Evolutionary conservation across 2,329 filamentous ascomycete genomes (phyloP).

Genomic region (Colletotrichum salicis): DNA sequence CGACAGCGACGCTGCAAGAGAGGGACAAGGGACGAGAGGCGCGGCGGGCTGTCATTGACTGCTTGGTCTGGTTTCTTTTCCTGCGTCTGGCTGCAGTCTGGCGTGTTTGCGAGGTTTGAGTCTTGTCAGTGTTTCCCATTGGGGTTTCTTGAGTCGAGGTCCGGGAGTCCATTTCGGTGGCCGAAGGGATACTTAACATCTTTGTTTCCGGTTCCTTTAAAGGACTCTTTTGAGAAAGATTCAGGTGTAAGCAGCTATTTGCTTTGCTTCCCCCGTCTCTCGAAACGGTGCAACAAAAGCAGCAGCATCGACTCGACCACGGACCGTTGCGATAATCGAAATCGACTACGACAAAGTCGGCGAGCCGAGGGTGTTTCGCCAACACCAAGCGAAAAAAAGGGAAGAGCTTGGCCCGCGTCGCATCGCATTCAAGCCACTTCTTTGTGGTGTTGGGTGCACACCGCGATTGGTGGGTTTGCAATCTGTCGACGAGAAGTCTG

Average conservation of each 20-base stretch:
- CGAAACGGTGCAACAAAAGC: not conserved
- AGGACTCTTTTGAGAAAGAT: not conserved
- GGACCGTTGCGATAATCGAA: not conserved
- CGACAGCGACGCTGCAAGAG: constrained; percentile 18
- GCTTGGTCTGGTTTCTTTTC: not conserved
- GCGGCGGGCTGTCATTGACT: constrained; percentile 25
- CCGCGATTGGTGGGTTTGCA: not conserved
- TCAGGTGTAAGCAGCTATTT: not conserved
- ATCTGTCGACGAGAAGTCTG: not conserved
- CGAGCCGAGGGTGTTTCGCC: not conserved
- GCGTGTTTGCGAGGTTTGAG: not conserved
- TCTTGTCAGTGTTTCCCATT: not conserved
- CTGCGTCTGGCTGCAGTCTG: not conserved
- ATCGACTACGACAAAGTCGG: not conserved
- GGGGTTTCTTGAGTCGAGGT: not conserved
- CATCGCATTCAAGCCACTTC: not conserved
- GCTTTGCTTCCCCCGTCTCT: not conserved
- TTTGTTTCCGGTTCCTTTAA: not conserved
- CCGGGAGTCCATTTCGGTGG: not conserved
- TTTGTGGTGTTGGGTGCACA: not conserved
- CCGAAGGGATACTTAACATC: not conserved
- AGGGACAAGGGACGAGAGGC: constrained; percentile 23
- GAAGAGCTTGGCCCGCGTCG: not conserved
- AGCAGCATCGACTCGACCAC: not conserved
- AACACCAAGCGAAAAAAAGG: not conserved